A percentile compares a stretch with the other conserved stretches of the same genome.
Evolutionary conservation across 257 asterid species (phyloP).

Genomic region (Marsdenia floribunda): DNA sequence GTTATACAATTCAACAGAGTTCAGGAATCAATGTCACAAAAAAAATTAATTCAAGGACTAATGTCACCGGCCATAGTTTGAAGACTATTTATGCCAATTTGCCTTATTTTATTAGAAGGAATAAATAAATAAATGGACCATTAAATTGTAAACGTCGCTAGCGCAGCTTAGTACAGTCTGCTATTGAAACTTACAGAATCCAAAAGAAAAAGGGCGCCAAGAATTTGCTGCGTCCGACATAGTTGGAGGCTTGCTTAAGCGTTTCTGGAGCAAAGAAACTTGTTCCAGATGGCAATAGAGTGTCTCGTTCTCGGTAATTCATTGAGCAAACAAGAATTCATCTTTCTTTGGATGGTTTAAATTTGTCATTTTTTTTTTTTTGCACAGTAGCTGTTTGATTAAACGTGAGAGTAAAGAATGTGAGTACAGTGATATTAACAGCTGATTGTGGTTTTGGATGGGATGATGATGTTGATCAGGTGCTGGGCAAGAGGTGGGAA

Average conservation of each 20-base stretch:
- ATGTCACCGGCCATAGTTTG: too few relatives aligned
- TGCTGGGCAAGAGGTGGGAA: constrained; percentile 97
- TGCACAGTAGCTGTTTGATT: constrained; percentile 3
- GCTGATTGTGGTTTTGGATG: not conserved
- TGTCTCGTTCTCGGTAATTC: constrained; percentile 20
- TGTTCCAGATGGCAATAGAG: constrained; percentile 14
- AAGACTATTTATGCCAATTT: too few relatives aligned
- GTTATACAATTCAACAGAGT: too few relatives aligned
- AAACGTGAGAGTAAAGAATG: not conserved
- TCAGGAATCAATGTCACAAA: too few relatives aligned
- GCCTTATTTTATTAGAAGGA: too few relatives aligned
- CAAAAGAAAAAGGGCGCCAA: not conserved
- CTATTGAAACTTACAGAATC: not conserved
- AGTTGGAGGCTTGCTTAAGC: not conserved
- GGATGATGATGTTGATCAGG: constrained; percentile 36
- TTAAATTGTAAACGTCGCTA: too few relatives aligned
- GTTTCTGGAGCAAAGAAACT: constrained; percentile 3
- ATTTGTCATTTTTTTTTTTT: not conserved
- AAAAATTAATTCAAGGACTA: too few relatives aligned
- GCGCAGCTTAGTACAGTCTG: too few relatives aligned
- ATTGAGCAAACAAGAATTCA: not conserved
- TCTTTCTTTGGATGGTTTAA: not conserved
- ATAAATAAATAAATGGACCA: too few relatives aligned
- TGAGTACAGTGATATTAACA: not conserved
- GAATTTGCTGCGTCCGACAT: not conserved